Evolutionary conservation across 495 filamentous ascomycete species (phyloP).

Genomic region (Cetradonia linearis): DNA sequence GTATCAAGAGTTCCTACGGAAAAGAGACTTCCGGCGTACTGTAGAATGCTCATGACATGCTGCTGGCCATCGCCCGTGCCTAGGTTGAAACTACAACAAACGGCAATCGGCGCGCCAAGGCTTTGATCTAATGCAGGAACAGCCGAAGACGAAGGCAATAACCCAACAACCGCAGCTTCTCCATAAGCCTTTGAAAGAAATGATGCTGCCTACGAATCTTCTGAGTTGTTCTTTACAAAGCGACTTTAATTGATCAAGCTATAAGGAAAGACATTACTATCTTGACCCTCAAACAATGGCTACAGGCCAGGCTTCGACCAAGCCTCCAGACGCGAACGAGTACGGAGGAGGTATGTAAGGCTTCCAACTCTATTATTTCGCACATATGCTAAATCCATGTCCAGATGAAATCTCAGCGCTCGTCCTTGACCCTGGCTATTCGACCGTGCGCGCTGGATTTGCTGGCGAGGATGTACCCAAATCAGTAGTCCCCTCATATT

Average conservation of each 20-base stretch:
- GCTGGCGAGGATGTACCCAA: conserved; percentile 97
- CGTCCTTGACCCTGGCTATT: conserved; percentile 90
- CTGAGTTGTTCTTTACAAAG: neutral
- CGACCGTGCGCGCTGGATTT: conserved; percentile 83
- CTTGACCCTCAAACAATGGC: conserved; percentile 7
- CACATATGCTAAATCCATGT: neutral
- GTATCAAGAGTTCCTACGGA: conserved; percentile 89
- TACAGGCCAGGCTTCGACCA: conserved; percentile 28
- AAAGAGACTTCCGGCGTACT: conserved; percentile 51
- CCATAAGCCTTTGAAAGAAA: neutral
- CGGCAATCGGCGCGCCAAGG: conserved; percentile 1
- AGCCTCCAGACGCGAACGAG: conserved; percentile 54
- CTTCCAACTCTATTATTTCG: conserved; percentile 10
- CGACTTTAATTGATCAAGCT: neutral
- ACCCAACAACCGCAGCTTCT: neutral
- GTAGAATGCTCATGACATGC: conserved; percentile 34
- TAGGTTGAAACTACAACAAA: neutral
- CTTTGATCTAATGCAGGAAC: conserved; percentile 16
- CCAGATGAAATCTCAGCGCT: conserved; percentile 94
- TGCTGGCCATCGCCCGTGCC: neutral
- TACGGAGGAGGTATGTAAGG: conserved; percentile 66
- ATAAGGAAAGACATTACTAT: neutral
- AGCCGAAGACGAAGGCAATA: neutral
- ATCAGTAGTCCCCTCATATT: conserved; percentile 79
- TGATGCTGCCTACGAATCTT: neutral